Percentiles rank a stretch among this genome's conserved stretches.
Evolutionary conservation across 2,329 filamentous ascomycete species (phyloP).

Genomic region (Exophiala sp.): DNA sequence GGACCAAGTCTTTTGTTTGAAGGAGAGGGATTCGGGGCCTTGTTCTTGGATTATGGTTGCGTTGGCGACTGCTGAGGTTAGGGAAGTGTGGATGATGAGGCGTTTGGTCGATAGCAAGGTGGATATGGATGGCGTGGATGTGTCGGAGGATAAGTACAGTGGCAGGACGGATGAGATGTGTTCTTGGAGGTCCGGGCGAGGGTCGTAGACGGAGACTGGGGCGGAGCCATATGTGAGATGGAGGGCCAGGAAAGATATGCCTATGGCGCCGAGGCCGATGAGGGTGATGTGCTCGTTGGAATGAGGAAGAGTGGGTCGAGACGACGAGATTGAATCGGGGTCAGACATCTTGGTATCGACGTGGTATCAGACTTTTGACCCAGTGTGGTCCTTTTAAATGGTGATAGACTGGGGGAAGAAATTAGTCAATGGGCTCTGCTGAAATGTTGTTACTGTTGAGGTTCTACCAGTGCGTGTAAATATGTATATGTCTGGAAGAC

Average conservation of each 20-base stretch:
- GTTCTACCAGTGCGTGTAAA: no score
- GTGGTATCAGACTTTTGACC: no score
- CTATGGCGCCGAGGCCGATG: slow-evolving; percentile 46
- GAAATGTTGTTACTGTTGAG: no score
- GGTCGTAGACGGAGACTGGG: slow-evolving; percentile 50
- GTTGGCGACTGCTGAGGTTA: slow-evolving; percentile 41
- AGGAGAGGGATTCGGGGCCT: slow-evolving; percentile 52
- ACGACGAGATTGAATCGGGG: no score
- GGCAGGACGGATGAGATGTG: slow-evolving; percentile 46
- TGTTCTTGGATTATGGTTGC: slow-evolving; percentile 59
- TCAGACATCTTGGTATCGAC: no score
- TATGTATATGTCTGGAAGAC: no score
- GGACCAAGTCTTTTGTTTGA: slow-evolving; percentile 53
- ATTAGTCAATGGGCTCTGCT: no score
- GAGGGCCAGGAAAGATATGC: slow-evolving; percentile 55
- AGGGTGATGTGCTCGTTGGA: slow-evolving; percentile 31
- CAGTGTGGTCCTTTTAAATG: no score
- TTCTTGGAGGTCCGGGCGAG: slow-evolving; percentile 44
- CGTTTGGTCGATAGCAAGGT: slow-evolving; percentile 27
- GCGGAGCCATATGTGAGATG: slow-evolving; percentile 45
- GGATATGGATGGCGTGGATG: not conserved
- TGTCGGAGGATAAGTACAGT: slow-evolving; percentile 36
- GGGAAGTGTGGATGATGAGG: slow-evolving; percentile 37
- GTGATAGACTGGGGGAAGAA: no score
- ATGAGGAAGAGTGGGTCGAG: slow-evolving; percentile 5